Base-by-base conservation (phyloP, 768 basidiomycete species). In the Daedaleopsis nitida region DNA sequence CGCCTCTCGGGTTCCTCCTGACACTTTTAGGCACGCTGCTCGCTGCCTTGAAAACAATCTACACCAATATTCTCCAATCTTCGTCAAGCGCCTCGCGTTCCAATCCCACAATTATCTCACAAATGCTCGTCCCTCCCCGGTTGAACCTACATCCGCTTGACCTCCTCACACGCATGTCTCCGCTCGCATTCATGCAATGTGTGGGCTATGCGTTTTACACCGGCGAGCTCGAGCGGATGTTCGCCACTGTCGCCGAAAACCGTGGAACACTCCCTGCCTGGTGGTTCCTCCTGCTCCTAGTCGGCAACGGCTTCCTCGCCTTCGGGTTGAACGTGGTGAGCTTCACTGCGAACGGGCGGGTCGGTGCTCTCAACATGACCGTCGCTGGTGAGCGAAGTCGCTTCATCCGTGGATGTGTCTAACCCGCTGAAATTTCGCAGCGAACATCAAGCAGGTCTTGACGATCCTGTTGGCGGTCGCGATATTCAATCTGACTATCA, bases 331-430 rank as follows among this genome's bases (percentile, higher is more conserved):
- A 98, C 68, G 86, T 98, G 2, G 92, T 97, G 58, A 92, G 90
- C 72, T 97, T 99, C 70, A 92, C 91, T 43, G 92, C 97, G n/a
- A 99, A 98, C 76, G 88, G 89, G 74, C 87, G 90, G 70, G 88
- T 93, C 0, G 94, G 95, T 2, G 88, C 94, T 13, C 71, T 96
- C 64, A 90, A 88, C 50, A 96, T 96, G 91, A 92, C 90, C 11
- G 94, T 96, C 50, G 92, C 93, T 61, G 89, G 89, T 91, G 61
- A 57, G 85, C 78, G 3, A 12, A 45, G 19, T 47, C 3, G 1
- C n/a, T n/a, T n/a, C n/a, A n/a, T n/a, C n/a, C n/a, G n/a, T n/a
- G n/a, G n/a, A n/a, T n/a, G n/a, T n/a, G n/a, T n/a, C n/a, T n/a
- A n/a, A n/a, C n/a, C n/a, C n/a, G n/a, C n/a, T n/a, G 5, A 10